Evolutionary conservation across 352 stramenopile species (phyloP), one percentile per base, ranked within the genome.

Genomic region (Pythium apleroticum): DNA sequence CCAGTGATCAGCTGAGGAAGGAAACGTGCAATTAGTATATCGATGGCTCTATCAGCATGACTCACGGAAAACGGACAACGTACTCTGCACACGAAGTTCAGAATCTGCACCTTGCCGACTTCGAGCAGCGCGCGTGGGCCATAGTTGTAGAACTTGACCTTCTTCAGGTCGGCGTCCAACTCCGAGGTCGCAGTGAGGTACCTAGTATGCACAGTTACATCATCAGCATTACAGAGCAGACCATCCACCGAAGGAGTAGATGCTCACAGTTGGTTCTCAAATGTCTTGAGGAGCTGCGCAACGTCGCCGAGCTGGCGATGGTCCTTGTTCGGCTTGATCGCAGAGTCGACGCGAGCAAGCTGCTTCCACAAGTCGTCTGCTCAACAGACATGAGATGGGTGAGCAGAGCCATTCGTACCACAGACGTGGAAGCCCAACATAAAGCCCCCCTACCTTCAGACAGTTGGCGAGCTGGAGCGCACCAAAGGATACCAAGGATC

Each of bases 11-110:
- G 63, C 85, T 93, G 57, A 43, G 30, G 14, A 15, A 39, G 31
- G 6, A 14, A 3, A 48, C 24, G 46, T 11, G 20, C 11, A 60
- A 50, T 3, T 12, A 24, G 12, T 4, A 25, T 37, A 22, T 49
- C 31, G 8, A 30, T 41, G 52, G 20, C 22, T 37, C 1, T 41
- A 25, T 45, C 17, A 28, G 7, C n/a, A 62, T 52, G 25, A 33
- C 30, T 15, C 62, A 20, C 46, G 41, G 22, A 73, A 20, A 43
- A 58, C 30, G 28, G 49, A 45, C 37, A 58, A 27, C 54, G 52
- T 67, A 95, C 84, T 79, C 93, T 93, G 83, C 86, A 93, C 15
- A 95, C 82, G 55, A 95, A 95, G 63, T 91, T 91, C 41, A 95
- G 75, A 63, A 95, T 93, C 68, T 92, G 83, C 33, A 88, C 71